phyloP scores from a whole-genome alignment of 257 asterid genomes.

The Solanum rostratum region DNA sequence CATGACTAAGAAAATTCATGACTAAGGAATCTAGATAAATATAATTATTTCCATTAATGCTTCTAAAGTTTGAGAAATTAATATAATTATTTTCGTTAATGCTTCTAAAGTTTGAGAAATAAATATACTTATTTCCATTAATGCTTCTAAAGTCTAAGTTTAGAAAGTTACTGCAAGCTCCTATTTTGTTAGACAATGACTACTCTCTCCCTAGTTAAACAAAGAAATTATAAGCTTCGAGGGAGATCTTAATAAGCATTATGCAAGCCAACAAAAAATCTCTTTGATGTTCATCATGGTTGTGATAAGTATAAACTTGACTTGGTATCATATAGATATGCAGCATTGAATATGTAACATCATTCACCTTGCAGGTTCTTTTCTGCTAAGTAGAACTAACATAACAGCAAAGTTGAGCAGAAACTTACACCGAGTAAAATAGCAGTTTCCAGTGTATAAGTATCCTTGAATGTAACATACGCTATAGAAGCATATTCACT shows the following conservation, averaged over 20 bases:
- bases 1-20: neutral
- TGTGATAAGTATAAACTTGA: neutral
- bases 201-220: neutral
- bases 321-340: neutral
- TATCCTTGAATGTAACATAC: slow-evolving; percentile 38
- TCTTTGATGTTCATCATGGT: neutral
- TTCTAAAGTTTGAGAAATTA: neutral
- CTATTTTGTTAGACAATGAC: neutral
- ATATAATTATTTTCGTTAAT: neutral
- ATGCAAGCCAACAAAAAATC: neutral
- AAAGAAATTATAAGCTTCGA: neutral
- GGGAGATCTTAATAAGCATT: neutral
- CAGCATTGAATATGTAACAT: neutral
- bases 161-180: neutral
- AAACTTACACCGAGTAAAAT: slow-evolving; percentile 42
- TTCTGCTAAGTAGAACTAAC: neutral
- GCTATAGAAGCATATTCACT: slow-evolving; percentile 31
- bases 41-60: neutral
- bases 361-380: neutral
- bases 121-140: neutral
- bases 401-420: neutral
- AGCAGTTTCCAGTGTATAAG: slow-evolving; percentile 47
- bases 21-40: neutral
- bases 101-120: neutral
- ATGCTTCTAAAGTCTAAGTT: neutral